Conservation (phyloP, 2,329 filamentous ascomycete genomes). For the Cordyceps farinosa region DNA sequence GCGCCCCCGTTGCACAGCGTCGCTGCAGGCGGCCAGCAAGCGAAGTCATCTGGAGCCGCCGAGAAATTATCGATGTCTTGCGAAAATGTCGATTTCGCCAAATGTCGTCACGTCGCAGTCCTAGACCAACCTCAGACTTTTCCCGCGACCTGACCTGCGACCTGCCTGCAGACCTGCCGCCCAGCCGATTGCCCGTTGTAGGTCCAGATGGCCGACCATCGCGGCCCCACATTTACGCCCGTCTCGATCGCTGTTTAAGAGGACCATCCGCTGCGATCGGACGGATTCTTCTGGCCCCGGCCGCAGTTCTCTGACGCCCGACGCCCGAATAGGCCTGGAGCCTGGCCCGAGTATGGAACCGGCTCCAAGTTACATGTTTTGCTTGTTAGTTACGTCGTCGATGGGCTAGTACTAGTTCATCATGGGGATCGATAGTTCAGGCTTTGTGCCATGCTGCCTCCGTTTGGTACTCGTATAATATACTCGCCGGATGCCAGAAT, state of each 20-base stretch:
- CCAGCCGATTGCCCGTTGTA: conserved; percentile 10
- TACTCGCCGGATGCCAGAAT: not conserved
- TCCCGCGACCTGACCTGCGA: not conserved
- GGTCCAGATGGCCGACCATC: conserved; percentile 5
- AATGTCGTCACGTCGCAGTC: not conserved
- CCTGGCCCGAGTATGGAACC: not conserved
- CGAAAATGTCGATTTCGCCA: conserved; percentile 3
- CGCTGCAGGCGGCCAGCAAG: not conserved
- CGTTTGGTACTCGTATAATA: not conserved
- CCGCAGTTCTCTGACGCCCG: not conserved
- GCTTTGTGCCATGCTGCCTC: not conserved
- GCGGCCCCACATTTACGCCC: not conserved
- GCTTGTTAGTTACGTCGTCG: conserved; percentile 3
- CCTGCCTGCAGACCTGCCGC: not conserved
- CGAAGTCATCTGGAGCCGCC: too few species aligned
- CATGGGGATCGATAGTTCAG: not conserved
- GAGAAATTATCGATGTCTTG: conserved; percentile 3
- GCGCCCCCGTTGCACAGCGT: not conserved
- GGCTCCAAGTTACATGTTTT: not conserved
- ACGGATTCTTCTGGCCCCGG: not conserved
- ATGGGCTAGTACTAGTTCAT: conserved; percentile 3
- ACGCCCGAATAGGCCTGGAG: not conserved
- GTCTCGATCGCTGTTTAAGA: conserved; percentile 14
- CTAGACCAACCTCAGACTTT: not conserved
- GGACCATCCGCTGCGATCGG: conserved; percentile 5